Conservation (phyloP, 768 basidiomycete species). For the Tylopilus sp. region DNA sequence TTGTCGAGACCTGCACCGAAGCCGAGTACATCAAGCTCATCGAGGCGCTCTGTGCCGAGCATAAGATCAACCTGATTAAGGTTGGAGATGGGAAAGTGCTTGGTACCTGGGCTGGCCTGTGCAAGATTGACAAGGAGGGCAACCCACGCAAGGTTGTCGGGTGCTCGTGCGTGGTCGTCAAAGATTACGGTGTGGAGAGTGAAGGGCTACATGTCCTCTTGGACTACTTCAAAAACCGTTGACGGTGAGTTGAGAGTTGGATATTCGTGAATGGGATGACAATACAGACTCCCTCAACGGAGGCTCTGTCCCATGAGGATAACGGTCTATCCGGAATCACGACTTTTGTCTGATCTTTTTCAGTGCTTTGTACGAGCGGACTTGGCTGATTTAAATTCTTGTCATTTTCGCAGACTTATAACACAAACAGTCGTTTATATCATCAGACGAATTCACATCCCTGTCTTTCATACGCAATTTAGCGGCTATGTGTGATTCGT, state of each 20-base stretch:
- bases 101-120: conserved; percentile 97
- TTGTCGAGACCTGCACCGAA: conserved; percentile 98
- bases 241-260: conserved; percentile 33
- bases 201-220: conserved; percentile 92
- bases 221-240: conserved; percentile 95
- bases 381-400: conserved; percentile 9
- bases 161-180: conserved; percentile 94
- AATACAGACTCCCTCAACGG: conserved; percentile 92
- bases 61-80: conserved; percentile 99
- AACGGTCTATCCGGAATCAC: conserved; percentile 29
- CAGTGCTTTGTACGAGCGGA: neutral
- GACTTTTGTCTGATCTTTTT: conserved; percentile 53
- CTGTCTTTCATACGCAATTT: neutral
- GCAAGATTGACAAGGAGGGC: conserved; percentile 99
- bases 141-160: conserved; percentile 96
- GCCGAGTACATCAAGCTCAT: conserved; percentile 99
- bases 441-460: conserved; percentile 7
- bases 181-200: conserved; percentile 93
- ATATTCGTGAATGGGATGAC: conserved; percentile 53
- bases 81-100: conserved; percentile 97
- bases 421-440: conserved; percentile 7
- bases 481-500: neutral
- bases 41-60: conserved; percentile 97
- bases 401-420: conserved; percentile 6
- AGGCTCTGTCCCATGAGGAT: conserved; percentile 66